These are phyloP conservation scores for Triadica sebifera DNA, from an alignment of 345 rosid genomes.

Conservation along the genomic window DNA sequence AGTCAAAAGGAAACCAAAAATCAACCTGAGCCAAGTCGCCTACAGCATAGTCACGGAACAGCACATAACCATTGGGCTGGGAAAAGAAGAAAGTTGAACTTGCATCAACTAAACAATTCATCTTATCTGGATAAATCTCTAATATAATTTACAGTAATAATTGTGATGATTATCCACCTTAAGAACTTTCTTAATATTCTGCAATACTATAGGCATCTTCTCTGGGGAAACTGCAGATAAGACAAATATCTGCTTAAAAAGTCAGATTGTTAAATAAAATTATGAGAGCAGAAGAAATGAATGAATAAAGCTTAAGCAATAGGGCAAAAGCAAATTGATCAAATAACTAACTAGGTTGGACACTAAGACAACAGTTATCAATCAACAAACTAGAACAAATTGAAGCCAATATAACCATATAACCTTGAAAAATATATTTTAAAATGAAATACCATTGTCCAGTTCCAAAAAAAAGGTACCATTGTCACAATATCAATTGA, in stretches of 20 bases:
- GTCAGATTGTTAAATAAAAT: constrained; percentile 40
- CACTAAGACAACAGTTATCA: neutral
- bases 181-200: constrained; percentile 66
- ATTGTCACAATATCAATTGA: constrained; percentile 86
- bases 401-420: neutral
- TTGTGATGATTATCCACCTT: constrained; percentile 45
- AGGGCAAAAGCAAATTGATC: neutral
- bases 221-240: constrained; percentile 94
- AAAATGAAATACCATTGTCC: constrained; percentile 57
- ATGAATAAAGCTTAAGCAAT: constrained; percentile 10
- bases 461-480: constrained; percentile 45
- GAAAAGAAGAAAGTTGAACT: constrained; percentile 10
- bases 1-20: neutral
- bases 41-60: constrained; percentile 81
- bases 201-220: constrained; percentile 76
- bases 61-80: constrained; percentile 75
- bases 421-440: constrained; percentile 8
- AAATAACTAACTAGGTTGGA: neutral
- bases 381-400: constrained; percentile 5
- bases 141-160: constrained; percentile 6
- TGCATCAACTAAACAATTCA: constrained; percentile 8
- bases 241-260: constrained; percentile 80
- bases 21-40: constrained; percentile 95
- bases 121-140: neutral
- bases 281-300: neutral